phyloP scores from a whole-genome alignment of 768 basidiomycete species.

The Mycena pura region DNA sequence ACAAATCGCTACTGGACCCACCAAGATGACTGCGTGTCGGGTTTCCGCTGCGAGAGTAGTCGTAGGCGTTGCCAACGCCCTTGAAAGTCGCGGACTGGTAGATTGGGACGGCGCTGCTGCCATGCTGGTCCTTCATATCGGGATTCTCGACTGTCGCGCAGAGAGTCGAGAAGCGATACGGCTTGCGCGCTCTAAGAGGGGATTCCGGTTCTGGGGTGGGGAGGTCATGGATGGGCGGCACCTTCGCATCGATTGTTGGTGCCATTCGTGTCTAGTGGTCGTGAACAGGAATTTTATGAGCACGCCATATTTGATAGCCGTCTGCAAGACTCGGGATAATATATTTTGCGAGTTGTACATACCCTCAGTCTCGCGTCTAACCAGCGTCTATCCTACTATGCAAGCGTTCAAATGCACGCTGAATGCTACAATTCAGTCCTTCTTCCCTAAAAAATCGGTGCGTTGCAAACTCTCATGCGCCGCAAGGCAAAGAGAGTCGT shows the following conservation, averaged over 20 bases:
- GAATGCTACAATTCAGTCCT: too few relatives aligned
- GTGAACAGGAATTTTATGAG: not conserved
- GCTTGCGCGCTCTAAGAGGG: slow-evolving; percentile 68
- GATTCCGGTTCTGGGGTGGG: slow-evolving; percentile 87
- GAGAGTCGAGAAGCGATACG: slow-evolving; percentile 88
- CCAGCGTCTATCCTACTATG: too few relatives aligned
- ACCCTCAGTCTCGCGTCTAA: too few relatives aligned
- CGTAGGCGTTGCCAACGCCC: slow-evolving; percentile 87
- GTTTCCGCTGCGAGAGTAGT: slow-evolving; percentile 95
- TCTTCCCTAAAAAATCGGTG: too few relatives aligned
- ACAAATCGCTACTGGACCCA: slow-evolving; percentile 39
- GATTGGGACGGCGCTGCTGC: slow-evolving; percentile 93
- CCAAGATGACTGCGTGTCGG: slow-evolving; percentile 95
- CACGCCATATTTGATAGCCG: too few relatives aligned
- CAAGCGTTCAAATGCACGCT: too few relatives aligned
- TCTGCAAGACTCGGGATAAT: too few relatives aligned
- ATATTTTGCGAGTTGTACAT: too few relatives aligned
- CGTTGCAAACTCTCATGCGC: too few relatives aligned
- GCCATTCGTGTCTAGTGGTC: slow-evolving; percentile 34
- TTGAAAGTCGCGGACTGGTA: slow-evolving; percentile 99
- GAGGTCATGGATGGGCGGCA: slow-evolving; percentile 55
- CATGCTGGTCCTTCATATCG: slow-evolving; percentile 92
- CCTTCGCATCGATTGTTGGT: slow-evolving; percentile 46
- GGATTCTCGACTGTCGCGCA: slow-evolving; percentile 94
- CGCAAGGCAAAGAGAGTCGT: too few relatives aligned